Conservation (phyloP, 768 basidiomycete genomes). For the Rhizopogon vinicolor region DNA sequence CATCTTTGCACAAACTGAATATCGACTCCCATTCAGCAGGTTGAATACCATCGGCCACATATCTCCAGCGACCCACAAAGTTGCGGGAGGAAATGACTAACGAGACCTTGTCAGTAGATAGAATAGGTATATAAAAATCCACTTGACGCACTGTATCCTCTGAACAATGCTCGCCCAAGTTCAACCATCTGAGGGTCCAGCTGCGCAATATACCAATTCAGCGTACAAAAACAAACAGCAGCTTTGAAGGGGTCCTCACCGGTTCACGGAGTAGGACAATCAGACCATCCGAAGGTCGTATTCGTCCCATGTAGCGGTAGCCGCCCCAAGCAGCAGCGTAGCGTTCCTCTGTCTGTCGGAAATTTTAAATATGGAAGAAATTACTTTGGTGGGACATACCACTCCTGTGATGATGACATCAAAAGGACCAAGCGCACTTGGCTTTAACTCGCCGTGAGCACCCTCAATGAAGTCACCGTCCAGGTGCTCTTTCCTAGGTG, state of each 20-base stretch:
- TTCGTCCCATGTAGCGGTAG: conserved; percentile 50
- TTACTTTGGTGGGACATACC: conserved; percentile 28
- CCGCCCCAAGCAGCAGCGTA: conserved; percentile 53
- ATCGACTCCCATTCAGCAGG: conserved; percentile 45
- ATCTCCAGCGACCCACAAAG: conserved; percentile 45
- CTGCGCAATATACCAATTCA: conserved; percentile 9
- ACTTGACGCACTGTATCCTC: conserved; percentile 42
- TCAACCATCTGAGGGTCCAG: conserved; percentile 20
- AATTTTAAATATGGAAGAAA: conserved; percentile 3
- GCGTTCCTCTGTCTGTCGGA: conserved; percentile 39
- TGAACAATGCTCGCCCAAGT: conserved; percentile 35
- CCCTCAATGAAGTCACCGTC: conserved; percentile 7
- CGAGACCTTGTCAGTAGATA: conserved; percentile 6
- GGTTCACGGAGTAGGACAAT: conserved; percentile 50
- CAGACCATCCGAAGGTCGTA: conserved; percentile 57
- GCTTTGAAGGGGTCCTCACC: conserved; percentile 26
- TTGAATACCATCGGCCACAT: conserved; percentile 25
- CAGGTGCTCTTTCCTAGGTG: conserved; percentile 19
- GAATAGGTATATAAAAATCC: not conserved
- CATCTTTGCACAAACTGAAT: conserved; percentile 46
- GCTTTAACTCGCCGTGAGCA: not conserved
- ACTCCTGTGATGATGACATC: conserved; percentile 53
- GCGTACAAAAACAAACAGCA: not conserved
- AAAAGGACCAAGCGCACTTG: conserved; percentile 16
- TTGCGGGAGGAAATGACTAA: conserved; percentile 47